phyloP scores from a whole-genome alignment of 192 early-diverging fungal species.

The Coemansia sp. region DNA sequence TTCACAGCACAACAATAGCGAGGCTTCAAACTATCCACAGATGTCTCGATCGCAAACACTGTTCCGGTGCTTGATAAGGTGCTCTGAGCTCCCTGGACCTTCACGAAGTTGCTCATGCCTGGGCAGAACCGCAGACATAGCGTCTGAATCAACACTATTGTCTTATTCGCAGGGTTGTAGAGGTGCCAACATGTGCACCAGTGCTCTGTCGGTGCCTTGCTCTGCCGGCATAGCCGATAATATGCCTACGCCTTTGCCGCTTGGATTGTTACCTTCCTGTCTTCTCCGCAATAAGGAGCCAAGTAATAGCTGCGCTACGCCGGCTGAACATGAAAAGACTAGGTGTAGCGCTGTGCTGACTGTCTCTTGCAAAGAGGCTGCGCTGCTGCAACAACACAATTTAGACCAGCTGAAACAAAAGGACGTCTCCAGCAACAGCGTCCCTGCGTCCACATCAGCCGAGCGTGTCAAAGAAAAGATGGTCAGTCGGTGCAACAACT shows the following conservation, averaged over 20 bases:
- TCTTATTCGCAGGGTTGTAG: neutral
- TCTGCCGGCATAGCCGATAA: neutral
- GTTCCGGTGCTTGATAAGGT: slow-evolving; percentile 4
- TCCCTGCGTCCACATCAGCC: neutral
- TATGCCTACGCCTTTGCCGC: neutral
- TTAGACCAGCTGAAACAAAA: neutral
- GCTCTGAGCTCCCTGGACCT: neutral
- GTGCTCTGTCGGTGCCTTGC: neutral
- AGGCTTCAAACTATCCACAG: neutral
- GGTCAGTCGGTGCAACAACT: slow-evolving; percentile 23
- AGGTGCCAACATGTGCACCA: neutral
- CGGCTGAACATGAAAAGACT: neutral
- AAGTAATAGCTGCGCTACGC: neutral
- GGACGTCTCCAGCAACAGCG: neutral
- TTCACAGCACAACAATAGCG: no score
- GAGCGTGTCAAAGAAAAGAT: slow-evolving; percentile 27
- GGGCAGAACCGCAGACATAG: neutral
- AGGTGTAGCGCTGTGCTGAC: neutral
- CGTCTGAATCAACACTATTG: neutral
- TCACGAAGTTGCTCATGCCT: slow-evolving; percentile 2
- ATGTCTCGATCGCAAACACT: slow-evolving; percentile 4
- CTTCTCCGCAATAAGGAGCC: neutral
- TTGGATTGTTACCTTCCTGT: neutral
- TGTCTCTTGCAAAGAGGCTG: neutral
- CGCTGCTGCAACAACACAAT: neutral